Evolutionary conservation across 768 basidiomycete genomes (phyloP), one percentile per base, ranked within the genome.

Genomic region (Boletellus ananas): DNA sequence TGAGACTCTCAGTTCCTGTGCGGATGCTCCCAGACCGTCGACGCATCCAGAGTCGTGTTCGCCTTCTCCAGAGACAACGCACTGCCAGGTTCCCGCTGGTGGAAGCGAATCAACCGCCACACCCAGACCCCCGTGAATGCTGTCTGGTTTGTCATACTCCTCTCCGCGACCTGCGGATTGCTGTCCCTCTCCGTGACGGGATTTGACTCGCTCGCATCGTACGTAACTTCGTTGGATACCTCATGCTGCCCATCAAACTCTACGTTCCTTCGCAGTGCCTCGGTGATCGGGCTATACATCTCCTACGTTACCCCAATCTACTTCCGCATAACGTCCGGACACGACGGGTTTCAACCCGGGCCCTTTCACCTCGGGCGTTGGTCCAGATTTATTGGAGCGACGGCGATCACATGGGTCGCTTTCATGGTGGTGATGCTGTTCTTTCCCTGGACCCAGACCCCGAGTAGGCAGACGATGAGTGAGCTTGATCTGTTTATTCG

Each of bases 11-110:
- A 76, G 71, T 75, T 64, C 50, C 60, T 74, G 23, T 72, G 70
- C 2, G 74, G 74, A 33, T 75, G 74, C 9, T 74, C 76, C 10
- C 77, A 78, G 55, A 67, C 62, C 45, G 66, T 77, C 21, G 75
- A 77, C 54, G 75, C 73, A 18, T 75, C 76, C 14, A 70, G 75
- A 35, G 75, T 75, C 21, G 63, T 77, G 25, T 77, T 75, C 43
- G 74, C 75, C 23, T 74, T 77, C 58, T 63, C 59, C 9, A 51
- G 73, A 10, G 73, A 73, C 39, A 60, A 70, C 40, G 73, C 69
- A 12, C 56, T 72, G 9, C 72, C 72, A 4, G 70, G 71, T 11
- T 72, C 72, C 1, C 59, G 60, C 20, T 70, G 61, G 63, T 70
- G 68, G 69, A 69, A 69, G 46, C 56, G 59, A 48, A 56, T 72